These are phyloP conservation scores for Yamadazyma scolyti DNA, from an alignment of 805 yeast species.

Conservation along the genomic window DNA sequence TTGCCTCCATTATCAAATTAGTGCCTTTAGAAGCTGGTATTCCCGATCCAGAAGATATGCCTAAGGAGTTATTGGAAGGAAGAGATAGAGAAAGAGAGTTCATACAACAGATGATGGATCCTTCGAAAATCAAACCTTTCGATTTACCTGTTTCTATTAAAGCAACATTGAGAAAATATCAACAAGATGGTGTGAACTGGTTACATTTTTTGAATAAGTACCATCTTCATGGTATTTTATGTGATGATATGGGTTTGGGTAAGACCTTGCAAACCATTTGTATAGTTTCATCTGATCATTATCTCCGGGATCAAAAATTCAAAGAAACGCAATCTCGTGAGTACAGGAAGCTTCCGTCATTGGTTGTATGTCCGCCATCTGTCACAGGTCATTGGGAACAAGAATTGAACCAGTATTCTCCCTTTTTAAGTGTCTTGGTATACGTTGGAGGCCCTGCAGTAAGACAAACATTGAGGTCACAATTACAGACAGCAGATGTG, in stretches of 20 bases:
- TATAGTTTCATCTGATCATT: slow-evolving; percentile 94
- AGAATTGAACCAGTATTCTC: slow-evolving; percentile 86
- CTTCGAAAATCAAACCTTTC: slow-evolving; percentile 82
- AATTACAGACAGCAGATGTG: slow-evolving; percentile 64
- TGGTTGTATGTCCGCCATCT: slow-evolving; percentile 94
- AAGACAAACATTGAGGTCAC: slow-evolving; percentile 53
- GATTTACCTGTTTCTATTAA: slow-evolving; percentile 86
- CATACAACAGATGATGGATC: slow-evolving; percentile 97
- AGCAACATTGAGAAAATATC: slow-evolving; percentile 90
- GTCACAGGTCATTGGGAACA: slow-evolving; percentile 99
- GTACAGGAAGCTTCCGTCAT: slow-evolving; percentile 71
- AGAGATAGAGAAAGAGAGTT: slow-evolving; percentile 93
- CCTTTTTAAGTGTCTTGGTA: slow-evolving; percentile 74
- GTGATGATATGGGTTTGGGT: slow-evolving; percentile 99
- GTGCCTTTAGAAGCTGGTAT: slow-evolving; percentile 98
- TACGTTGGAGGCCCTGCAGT: slow-evolving; percentile 91
- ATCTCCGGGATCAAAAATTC: slow-evolving; percentile 71
- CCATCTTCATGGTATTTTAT: slow-evolving; percentile 92
- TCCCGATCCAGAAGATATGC: slow-evolving; percentile 91
- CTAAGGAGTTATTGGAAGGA: slow-evolving; percentile 75
- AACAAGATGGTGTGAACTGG: slow-evolving; percentile 99
- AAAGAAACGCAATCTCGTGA: slow-evolving; percentile 58
- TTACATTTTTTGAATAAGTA: slow-evolving; percentile 90
- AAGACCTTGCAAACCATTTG: slow-evolving; percentile 96
- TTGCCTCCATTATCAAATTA: slow-evolving; percentile 90